A percentile compares a stretch with the other conserved stretches of the same genome.
Evolutionary conservation across 805 yeast species (phyloP).

Genomic region (Cyberlindnera samutprakarnensis): DNA sequence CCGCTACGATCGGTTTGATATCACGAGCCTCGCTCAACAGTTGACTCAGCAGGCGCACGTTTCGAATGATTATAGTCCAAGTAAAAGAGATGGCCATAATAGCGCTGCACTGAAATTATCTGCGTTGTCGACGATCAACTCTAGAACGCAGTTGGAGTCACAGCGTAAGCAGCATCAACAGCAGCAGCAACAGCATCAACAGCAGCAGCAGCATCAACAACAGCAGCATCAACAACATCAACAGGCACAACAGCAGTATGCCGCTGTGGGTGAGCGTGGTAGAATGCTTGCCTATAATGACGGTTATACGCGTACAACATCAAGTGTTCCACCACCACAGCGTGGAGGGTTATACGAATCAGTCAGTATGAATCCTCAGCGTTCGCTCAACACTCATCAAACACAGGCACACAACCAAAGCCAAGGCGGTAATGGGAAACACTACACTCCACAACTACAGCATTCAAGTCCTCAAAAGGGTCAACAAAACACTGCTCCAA

Average conservation of each 20-base stretch:
- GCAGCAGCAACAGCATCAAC: not conserved
- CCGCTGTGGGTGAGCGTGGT: constrained; percentile 13
- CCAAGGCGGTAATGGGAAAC: not conserved
- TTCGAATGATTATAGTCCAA: not conserved
- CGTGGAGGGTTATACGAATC: constrained; percentile 19
- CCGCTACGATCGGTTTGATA: constrained; percentile 14
- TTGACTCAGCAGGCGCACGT: constrained; percentile 14
- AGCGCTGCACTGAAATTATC: constrained; percentile 50
- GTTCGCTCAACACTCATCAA: not conserved
- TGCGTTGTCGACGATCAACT: constrained; percentile 58
- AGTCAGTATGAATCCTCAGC: constrained; percentile 1
- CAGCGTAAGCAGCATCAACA: constrained; percentile 20
- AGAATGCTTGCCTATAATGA: constrained; percentile 4
- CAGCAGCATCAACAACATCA: constrained; percentile 9
- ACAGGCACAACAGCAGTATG: not conserved
- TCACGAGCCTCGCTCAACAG: constrained; percentile 23
- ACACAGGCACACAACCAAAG: not conserved
- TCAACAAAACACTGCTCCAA: constrained; percentile 13
- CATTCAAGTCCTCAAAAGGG: constrained; percentile 24
- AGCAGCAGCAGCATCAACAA: constrained; percentile 27
- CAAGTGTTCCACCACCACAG: constrained; percentile 21
- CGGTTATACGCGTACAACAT: constrained; percentile 9
- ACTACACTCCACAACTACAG: constrained; percentile 1
- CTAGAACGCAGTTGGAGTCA: constrained; percentile 37
- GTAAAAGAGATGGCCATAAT: constrained; percentile 3